These are phyloP conservation scores for Scheffersomyces quercinus DNA, from an alignment of 1,139 yeast species.

Conservation along the genomic window DNA sequence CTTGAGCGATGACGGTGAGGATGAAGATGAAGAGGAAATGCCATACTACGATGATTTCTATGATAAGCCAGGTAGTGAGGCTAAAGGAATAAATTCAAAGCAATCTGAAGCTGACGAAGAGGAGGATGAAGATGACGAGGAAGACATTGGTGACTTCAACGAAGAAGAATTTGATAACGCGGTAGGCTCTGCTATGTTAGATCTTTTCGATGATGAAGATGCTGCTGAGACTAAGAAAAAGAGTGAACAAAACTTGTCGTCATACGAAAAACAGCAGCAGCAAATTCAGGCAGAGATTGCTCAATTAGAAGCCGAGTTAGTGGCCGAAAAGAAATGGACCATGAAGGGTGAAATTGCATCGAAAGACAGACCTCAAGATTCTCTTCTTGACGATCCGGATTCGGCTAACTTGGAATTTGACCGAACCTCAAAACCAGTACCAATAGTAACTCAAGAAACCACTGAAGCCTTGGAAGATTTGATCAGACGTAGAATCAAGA, in stretches of 20 bases:
- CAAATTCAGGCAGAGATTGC: constrained; percentile 76
- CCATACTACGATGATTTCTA: constrained; percentile 76
- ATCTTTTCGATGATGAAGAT: constrained; percentile 58
- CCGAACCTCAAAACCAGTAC: constrained; percentile 61
- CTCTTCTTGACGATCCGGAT: constrained; percentile 54
- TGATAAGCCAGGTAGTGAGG: constrained; percentile 46
- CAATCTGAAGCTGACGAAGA: constrained; percentile 17
- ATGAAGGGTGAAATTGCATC: constrained; percentile 90
- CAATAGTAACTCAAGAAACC: constrained; percentile 85
- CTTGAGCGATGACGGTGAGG: constrained; percentile 57
- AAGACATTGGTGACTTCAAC: constrained; percentile 33
- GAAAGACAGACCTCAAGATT: constrained; percentile 79
- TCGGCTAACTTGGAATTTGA: constrained; percentile 42
- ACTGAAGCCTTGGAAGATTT: constrained; percentile 87
- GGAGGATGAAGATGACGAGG: constrained; percentile 36
- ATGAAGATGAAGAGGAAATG: constrained; percentile 59
- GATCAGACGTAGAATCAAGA: constrained; percentile 76
- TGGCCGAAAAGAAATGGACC: constrained; percentile 92
- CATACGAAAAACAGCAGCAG: constrained; percentile 82
- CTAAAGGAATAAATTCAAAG: constrained; percentile 19
- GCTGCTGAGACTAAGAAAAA: constrained; percentile 34
- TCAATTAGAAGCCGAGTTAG: constrained; percentile 78
- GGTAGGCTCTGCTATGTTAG: constrained; percentile 56
- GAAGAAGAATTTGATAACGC: constrained; percentile 57
- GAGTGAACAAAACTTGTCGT: constrained; percentile 51